Evolutionary conservation across 345 rosid genomes (phyloP).

Genomic region (Bruguiera sexangula): DNA sequence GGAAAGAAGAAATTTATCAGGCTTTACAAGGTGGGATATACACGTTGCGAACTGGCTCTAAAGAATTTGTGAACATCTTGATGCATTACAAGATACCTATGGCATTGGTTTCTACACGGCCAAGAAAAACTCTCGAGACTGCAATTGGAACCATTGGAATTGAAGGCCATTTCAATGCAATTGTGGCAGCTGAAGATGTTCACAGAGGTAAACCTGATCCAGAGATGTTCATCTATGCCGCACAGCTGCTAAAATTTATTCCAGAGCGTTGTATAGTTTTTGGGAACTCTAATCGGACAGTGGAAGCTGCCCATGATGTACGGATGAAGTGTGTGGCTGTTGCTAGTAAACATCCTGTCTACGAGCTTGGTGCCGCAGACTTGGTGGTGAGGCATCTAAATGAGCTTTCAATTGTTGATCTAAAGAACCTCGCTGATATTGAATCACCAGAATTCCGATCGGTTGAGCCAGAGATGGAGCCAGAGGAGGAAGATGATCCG

Average conservation of each 20-base stretch:
- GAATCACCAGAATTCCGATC: slow-evolving; percentile 67
- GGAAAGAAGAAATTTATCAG: slow-evolving; percentile 80
- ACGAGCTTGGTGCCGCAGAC: slow-evolving; percentile 93
- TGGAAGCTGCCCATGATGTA: slow-evolving; percentile 95
- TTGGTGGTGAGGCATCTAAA: slow-evolving; percentile 74
- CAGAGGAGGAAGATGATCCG: slow-evolving; percentile 52
- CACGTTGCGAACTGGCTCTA: slow-evolving; percentile 66
- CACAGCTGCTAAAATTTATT: slow-evolving; percentile 79
- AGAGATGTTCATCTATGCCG: slow-evolving; percentile 83
- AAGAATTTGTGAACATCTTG: slow-evolving; percentile 81
- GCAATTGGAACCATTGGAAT: slow-evolving; percentile 70
- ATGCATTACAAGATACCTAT: slow-evolving; percentile 86
- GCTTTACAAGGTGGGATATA: slow-evolving; percentile 79
- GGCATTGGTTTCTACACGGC: slow-evolving; percentile 94
- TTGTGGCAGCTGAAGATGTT: slow-evolving; percentile 86
- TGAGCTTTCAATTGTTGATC: slow-evolving; percentile 89
- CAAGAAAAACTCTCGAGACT: slow-evolving; percentile 61
- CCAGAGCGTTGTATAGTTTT: slow-evolving; percentile 97
- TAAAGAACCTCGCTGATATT: slow-evolving; percentile 81
- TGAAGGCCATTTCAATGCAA: slow-evolving; percentile 59
- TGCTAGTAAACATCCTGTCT: slow-evolving; percentile 88
- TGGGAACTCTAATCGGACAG: slow-evolving; percentile 85
- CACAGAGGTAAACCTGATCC: slow-evolving; percentile 95
- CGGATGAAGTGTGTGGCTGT: slow-evolving; percentile 97
- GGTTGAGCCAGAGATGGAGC: slow-evolving; percentile 56